Conservation (phyloP, 202 grass and related monocot genomes). For the Zoysia matrella region DNA sequence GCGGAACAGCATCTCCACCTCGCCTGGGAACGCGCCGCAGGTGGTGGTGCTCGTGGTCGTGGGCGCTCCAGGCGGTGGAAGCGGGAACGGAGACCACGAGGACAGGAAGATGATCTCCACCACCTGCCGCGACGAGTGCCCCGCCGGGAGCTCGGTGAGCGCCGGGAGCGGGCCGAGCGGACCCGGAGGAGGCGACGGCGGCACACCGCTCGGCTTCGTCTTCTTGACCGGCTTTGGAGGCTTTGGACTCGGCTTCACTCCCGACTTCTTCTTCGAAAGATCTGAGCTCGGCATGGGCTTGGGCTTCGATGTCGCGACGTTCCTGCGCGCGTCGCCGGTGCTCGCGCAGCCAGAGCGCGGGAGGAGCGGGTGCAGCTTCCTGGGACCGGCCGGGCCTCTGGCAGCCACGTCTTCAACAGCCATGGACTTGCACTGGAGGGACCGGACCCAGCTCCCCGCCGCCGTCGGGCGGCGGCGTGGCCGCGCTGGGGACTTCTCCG, state of each 20-base stretch:
- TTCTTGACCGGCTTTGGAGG: constrained; percentile 6
- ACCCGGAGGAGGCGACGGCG: constrained; percentile 42
- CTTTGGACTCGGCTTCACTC: constrained; percentile 31
- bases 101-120: constrained; percentile 81
- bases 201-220: constrained; percentile 2
- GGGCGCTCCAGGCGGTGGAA: too few species aligned
- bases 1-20: not conserved
- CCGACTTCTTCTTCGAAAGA: not conserved
- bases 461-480: constrained; percentile 44
- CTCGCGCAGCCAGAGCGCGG: constrained; percentile 57
- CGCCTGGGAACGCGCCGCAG: too few species aligned
- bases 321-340: constrained; percentile 47
- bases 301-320: constrained; percentile 38
- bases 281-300: constrained; percentile 21
- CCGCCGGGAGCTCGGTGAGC: constrained; percentile 61
- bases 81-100: constrained; percentile 37
- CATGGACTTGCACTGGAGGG: constrained; percentile 72
- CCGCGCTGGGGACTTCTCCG: constrained; percentile 19
- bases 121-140: constrained; percentile 76
- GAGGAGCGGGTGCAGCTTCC: constrained; percentile 49
- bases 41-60: too few species aligned
- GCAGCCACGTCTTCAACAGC: constrained; percentile 61
- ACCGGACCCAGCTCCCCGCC: constrained; percentile 65
- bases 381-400: constrained; percentile 22
- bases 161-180: constrained; percentile 52